Percentiles rank a stretch among this genome's conserved stretches.
These are phyloP conservation scores for Vanrija sp. DNA, from an alignment of 1,284 basidiomycete species.

Conservation along the genomic window DNA sequence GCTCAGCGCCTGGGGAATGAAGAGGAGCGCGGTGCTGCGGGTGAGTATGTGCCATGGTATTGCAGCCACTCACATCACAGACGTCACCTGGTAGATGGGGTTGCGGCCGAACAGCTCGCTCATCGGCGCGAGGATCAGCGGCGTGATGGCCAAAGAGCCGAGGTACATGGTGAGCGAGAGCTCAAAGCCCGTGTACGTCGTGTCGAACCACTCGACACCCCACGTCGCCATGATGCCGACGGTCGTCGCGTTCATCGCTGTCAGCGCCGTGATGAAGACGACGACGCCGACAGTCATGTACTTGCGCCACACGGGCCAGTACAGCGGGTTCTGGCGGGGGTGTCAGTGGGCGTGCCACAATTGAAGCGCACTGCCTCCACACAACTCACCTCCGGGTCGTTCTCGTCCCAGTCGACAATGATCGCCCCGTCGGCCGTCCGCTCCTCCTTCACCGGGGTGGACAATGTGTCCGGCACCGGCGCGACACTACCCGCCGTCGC, in stretches of 20 bases:
- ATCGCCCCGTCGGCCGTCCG: constrained; percentile 23
- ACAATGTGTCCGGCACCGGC: no score
- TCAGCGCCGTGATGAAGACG: constrained; percentile 26
- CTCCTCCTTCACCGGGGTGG: no score
- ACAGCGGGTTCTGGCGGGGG: constrained; percentile 32
- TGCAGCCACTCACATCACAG: constrained; percentile 27
- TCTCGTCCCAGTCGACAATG: constrained; percentile 29
- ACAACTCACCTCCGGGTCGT: constrained; percentile 31
- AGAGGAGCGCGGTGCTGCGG: constrained; percentile 32
- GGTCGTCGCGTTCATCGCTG: constrained; percentile 28
- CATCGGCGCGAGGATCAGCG: constrained; percentile 42
- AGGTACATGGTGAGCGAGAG: constrained; percentile 28
- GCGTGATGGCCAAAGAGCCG: constrained; percentile 35
- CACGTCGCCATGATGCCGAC: constrained; percentile 26
- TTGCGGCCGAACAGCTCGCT: constrained; percentile 43
- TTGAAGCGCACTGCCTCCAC: neutral
- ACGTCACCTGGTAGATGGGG: constrained; percentile 39
- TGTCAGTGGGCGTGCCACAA: neutral
- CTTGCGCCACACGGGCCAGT: constrained; percentile 31
- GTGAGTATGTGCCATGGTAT: neutral
- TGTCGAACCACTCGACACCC: constrained; percentile 30
- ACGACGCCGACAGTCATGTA: constrained; percentile 22
- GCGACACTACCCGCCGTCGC: no score
- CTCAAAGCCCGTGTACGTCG: constrained; percentile 23
- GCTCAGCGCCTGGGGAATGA: constrained; percentile 42